Conservation (phyloP, 306 rosid genomes). For the Quillaja saponaria region DNA sequence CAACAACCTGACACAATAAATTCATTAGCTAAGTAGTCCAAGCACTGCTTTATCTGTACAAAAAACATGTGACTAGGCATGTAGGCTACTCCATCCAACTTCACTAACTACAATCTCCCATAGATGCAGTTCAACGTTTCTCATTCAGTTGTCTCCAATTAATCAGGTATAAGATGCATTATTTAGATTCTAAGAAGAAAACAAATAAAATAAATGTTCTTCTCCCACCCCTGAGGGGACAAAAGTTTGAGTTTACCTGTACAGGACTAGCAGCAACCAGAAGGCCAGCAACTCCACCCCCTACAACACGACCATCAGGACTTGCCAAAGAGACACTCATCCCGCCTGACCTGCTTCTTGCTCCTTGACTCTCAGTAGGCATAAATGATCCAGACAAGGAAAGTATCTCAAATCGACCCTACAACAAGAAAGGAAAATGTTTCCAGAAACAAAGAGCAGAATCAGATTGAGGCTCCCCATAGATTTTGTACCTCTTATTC, state of each 20-base stretch:
- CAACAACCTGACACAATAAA: conserved; percentile 61
- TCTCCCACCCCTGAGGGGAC: no score
- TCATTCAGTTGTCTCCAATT: no score
- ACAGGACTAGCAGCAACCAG: conserved; percentile 80
- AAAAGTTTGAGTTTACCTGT: conserved; percentile 47
- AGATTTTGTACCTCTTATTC: neutral
- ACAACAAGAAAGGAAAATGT: conserved; percentile 15
- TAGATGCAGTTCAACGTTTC: no score
- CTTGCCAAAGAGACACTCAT: conserved; percentile 74
- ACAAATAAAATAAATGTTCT: no score
- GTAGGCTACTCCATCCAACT: conserved; percentile 1
- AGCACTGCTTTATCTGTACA: no score
- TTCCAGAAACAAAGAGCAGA: conserved; percentile 14
- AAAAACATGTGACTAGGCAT: no score
- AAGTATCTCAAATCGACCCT: conserved; percentile 88
- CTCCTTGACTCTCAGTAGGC: conserved; percentile 74
- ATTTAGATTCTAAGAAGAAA: neutral
- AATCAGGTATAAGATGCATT: neutral
- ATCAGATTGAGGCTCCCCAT: neutral
- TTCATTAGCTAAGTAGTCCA: conserved; percentile 10
- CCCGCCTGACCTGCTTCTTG: conserved; percentile 75
- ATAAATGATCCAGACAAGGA: conserved; percentile 74
- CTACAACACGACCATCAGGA: conserved; percentile 72
- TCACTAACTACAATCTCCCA: no score
- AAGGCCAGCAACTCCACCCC: conserved; percentile 77